These are phyloP conservation scores for Edaphochlamys debaryana DNA, from an alignment of 139 green algal genomes.

Conservation along the genomic window DNA sequence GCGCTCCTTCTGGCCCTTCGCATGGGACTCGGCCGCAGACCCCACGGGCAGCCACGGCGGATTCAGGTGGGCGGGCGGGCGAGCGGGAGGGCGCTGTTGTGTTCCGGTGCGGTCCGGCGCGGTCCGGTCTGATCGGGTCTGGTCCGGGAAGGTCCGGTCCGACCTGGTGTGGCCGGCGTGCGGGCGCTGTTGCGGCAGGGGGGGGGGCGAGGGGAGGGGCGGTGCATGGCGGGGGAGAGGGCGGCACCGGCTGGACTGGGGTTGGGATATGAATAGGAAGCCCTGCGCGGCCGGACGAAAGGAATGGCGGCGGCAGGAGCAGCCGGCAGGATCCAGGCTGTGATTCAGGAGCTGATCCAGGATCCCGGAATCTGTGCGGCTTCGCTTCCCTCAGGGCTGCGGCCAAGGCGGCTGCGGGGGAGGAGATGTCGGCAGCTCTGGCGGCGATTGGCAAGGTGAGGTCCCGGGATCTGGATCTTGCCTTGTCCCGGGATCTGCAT, in stretches of 20 bases:
- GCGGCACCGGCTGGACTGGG: too few species aligned
- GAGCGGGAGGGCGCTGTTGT: not conserved
- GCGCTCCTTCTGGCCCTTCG: constrained; percentile 86
- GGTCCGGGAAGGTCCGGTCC: too few species aligned
- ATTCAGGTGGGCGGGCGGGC: constrained; percentile 54
- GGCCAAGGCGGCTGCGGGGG: constrained; percentile 54
- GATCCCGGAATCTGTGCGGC: too few species aligned
- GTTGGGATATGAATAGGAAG: too few species aligned
- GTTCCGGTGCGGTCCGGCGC: not conserved
- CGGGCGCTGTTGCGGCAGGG: too few species aligned
- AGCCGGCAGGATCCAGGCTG: too few species aligned
- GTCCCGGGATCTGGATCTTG: not conserved
- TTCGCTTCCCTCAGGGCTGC: constrained; percentile 37
- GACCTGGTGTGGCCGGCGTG: too few species aligned
- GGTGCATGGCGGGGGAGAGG: too few species aligned
- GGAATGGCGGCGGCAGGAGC: too few species aligned
- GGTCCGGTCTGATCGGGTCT: not conserved
- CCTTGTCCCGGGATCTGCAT: not conserved
- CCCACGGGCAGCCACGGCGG: constrained; percentile 60
- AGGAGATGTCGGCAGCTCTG: constrained; percentile 58
- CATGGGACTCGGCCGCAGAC: constrained; percentile 69
- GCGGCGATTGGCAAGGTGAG: constrained; percentile 60
- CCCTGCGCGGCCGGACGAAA: too few species aligned
- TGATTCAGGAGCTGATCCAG: too few species aligned
- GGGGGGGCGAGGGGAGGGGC: too few species aligned